A percentile compares a stretch with the other conserved stretches of the same genome.
These are phyloP conservation scores for Starmerella floricola DNA, from an alignment of 805 yeast species.

Conservation along the genomic window DNA sequence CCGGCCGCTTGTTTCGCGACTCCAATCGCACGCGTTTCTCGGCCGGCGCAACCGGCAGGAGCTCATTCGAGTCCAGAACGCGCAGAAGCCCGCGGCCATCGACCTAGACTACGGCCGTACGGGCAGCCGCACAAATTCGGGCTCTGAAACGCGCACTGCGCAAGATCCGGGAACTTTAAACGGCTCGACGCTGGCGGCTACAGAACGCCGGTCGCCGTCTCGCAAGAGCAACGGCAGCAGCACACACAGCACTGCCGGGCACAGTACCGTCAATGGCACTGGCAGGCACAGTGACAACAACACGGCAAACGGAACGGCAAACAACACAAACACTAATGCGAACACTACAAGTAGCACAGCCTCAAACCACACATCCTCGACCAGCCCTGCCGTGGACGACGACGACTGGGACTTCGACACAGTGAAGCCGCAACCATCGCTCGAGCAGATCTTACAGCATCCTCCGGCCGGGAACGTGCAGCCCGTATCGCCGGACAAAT, in stretches of 20 bases:
- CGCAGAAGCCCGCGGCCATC: constrained; percentile 5
- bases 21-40: constrained; percentile 55
- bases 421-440: constrained; percentile 24
- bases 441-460: constrained; percentile 12
- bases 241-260: not conserved
- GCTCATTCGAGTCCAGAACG: constrained; percentile 16
- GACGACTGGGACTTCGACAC: constrained; percentile 34
- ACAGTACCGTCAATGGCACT: too few species aligned
- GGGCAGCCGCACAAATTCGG: too few species aligned
- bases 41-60: constrained; percentile 12
- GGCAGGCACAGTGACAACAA: too few species aligned
- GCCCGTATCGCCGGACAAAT: not conserved
- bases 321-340: too few species aligned
- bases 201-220: too few species aligned
- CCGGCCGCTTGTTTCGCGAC: constrained; percentile 51
- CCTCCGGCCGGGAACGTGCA: constrained; percentile 8
- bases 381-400: constrained; percentile 20
- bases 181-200: too few species aligned
- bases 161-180: too few species aligned
- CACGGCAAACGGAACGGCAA: too few species aligned
- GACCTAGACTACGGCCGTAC: not conserved
- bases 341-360: too few species aligned
- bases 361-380: not conserved
- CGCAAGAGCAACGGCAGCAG: not conserved
- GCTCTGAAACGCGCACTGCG: too few species aligned